A percentile compares a stretch with the other conserved stretches of the same genome.
These are phyloP conservation scores for Paramyrothecium sp. DNA, from an alignment of 2,329 filamentous ascomycete species.

Conservation along the genomic window DNA sequence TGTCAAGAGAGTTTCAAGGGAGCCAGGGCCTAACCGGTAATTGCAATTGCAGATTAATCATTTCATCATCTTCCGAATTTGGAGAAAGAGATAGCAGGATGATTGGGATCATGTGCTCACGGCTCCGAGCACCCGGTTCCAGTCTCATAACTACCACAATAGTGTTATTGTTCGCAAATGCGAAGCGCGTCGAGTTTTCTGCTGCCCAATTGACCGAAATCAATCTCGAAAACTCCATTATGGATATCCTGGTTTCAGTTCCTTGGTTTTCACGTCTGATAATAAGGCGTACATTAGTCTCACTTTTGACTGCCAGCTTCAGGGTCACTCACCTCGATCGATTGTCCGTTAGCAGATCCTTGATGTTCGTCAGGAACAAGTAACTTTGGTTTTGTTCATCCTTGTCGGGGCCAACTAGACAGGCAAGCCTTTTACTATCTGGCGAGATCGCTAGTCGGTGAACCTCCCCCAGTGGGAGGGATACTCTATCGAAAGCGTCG, in stretches of 20 bases:
- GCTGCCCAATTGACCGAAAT: constrained; percentile 17
- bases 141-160: constrained; percentile 17
- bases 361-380: background rate
- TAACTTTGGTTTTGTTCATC: constrained; percentile 1
- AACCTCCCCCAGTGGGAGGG: constrained; percentile 13
- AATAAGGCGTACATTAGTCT: background rate
- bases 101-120: constrained; percentile 19
- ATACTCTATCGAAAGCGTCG: constrained; percentile 9
- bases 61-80: constrained; percentile 8
- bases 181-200: constrained; percentile 14
- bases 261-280: background rate
- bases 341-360: background rate
- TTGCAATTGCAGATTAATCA: constrained; percentile 5
- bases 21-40: constrained; percentile 11
- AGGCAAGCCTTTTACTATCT: constrained; percentile 15
- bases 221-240: background rate
- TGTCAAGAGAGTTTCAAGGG: background rate
- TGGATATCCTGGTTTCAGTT: background rate
- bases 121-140: constrained; percentile 12
- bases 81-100: constrained; percentile 14
- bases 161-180: constrained; percentile 10
- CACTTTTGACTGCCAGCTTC: background rate
- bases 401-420: constrained; percentile 12
- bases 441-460: constrained; percentile 13
- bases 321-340: background rate